These are phyloP conservation scores for Parietaria judaica DNA, from an alignment of 306 rosid genomes.

Conservation along the genomic window DNA sequence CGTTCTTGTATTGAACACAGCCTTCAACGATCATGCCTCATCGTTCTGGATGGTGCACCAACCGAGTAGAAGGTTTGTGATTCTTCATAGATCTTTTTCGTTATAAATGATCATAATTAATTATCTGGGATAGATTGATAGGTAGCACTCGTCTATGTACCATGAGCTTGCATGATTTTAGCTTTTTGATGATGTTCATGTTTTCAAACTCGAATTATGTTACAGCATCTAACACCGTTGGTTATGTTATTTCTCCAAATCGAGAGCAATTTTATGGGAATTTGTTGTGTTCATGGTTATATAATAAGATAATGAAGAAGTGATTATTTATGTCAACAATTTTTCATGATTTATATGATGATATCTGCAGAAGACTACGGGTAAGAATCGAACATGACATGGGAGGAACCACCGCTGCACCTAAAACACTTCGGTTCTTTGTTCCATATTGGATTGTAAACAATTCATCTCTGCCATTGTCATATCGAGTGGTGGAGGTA, in stretches of 20 bases:
- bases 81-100: background rate
- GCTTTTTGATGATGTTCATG: too few relatives aligned
- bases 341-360: background rate
- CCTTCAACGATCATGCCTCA: slow-evolving; percentile 54
- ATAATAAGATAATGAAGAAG: background rate
- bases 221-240: too few relatives aligned
- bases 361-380: slow-evolving; percentile 69
- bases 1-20: slow-evolving; percentile 66
- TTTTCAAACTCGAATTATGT: too few relatives aligned
- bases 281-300: background rate
- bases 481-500: slow-evolving; percentile 85
- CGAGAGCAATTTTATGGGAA: too few relatives aligned
- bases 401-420: slow-evolving; percentile 88
- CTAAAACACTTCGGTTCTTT: slow-evolving; percentile 74
- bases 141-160: too few relatives aligned
- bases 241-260: too few relatives aligned
- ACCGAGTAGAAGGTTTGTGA: slow-evolving; percentile 69
- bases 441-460: slow-evolving; percentile 95
- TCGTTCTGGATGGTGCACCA: slow-evolving; percentile 88
- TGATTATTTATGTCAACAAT: background rate
- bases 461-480: slow-evolving; percentile 64
- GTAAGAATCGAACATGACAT: slow-evolving; percentile 85
- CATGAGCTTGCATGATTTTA: too few relatives aligned
- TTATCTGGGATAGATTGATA: background rate
- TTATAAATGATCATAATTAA: background rate